phyloP scores from a whole-genome alignment of 163 green algal species.

The Chloromonas sp. region DNA sequence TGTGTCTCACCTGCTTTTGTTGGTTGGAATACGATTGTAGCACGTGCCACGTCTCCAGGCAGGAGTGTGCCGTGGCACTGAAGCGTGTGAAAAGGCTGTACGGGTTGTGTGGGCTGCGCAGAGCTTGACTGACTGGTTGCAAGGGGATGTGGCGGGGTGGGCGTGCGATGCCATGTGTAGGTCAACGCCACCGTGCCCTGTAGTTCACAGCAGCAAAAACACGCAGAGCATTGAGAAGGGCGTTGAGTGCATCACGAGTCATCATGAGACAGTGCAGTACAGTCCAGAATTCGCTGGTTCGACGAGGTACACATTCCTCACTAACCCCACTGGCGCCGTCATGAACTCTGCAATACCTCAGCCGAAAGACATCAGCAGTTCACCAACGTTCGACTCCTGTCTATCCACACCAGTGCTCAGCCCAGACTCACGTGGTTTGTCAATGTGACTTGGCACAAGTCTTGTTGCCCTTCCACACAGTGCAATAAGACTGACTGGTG shows the following conservation, averaged over 20 bases:
- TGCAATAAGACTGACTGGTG: not conserved
- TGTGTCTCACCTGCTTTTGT: not conserved
- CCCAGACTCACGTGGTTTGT: not conserved
- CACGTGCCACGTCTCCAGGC: not conserved
- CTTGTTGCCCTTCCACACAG: not conserved
- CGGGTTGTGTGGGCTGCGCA: not conserved
- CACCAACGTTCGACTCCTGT: too few relatives aligned
- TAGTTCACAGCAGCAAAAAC: too few relatives aligned
- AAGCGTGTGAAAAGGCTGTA: not conserved
- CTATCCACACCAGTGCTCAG: too few relatives aligned
- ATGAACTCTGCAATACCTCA: too few relatives aligned
- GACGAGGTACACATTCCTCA: too few relatives aligned
- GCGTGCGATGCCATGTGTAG: not conserved
- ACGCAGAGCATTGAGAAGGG: too few relatives aligned
- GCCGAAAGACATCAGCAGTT: too few relatives aligned
- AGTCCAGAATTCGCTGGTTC: too few relatives aligned
- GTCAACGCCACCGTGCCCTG: not conserved
- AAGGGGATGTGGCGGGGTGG: not conserved
- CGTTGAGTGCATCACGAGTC: too few relatives aligned
- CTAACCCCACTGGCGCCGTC: too few relatives aligned
- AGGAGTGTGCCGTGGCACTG: not conserved
- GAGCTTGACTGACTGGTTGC: too few relatives aligned
- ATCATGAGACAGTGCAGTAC: too few relatives aligned
- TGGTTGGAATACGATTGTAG: not conserved
- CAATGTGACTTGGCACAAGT: not conserved